Percentiles rank a stretch among this genome's conserved stretches.
Evolutionary conservation across 176 grass and related monocot species (phyloP).

Genomic region (Melocanna baccifera): DNA sequence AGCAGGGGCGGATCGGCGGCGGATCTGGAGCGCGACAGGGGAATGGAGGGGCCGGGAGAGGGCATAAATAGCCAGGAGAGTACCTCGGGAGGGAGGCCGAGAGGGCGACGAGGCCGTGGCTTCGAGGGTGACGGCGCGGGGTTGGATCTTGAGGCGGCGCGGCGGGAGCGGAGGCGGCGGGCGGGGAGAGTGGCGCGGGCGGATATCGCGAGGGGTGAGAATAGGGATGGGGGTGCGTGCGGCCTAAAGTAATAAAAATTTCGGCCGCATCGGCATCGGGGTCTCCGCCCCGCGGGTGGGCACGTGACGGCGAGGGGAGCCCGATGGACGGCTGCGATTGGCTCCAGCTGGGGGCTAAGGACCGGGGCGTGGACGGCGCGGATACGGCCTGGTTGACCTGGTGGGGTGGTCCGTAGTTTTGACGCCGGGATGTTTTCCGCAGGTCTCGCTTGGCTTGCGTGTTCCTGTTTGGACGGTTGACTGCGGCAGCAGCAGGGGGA

Average conservation of each 20-base stretch:
- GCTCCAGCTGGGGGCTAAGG: background rate
- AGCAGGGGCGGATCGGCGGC: constrained; percentile 3
- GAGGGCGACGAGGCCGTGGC: constrained; percentile 9
- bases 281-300: constrained; percentile 35
- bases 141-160: constrained; percentile 33
- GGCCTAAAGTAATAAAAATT: constrained; percentile 36
- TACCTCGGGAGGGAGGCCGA: constrained; percentile 28
- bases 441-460: background rate
- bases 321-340: background rate
- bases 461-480: constrained; percentile 1
- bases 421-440: too few species aligned
- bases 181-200: constrained; percentile 20
- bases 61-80: background rate
- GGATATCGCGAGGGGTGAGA: constrained; percentile 41
- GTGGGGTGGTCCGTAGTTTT: background rate
- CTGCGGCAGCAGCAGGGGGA: background rate
- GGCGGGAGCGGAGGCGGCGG: background rate
- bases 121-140: background rate
- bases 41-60: background rate
- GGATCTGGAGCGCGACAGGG: constrained; percentile 36
- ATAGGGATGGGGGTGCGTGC: constrained; percentile 20
- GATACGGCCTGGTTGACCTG: constrained; percentile 12
- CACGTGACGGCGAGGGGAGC: background rate
- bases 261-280: constrained; percentile 30
- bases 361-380: background rate